phyloP scores from a whole-genome alignment of 352 stramenopile genomes.

The Phytopythium cucurbitacearum region DNA sequence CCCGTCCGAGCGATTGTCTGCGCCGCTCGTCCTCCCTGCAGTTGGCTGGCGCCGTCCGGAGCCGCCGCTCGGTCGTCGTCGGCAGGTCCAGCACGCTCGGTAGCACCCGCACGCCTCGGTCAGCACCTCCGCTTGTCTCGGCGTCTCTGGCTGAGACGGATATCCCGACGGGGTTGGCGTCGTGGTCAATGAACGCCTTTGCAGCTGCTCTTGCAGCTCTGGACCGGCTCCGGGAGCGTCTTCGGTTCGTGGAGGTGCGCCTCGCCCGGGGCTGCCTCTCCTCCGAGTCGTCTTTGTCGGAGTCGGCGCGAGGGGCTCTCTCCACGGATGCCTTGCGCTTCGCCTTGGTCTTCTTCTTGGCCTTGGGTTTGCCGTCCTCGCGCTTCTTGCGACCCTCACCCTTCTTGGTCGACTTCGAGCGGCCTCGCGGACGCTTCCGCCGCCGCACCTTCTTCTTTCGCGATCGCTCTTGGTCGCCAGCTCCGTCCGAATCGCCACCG shows the following conservation, averaged over 20 bases:
- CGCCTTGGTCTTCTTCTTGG: constrained; percentile 16
- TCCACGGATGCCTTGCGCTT: constrained; percentile 10
- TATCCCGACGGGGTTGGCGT: constrained; percentile 4
- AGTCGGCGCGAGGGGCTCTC: too few relatives aligned
- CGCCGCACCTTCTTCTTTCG: constrained; percentile 19
- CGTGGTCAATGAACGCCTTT: constrained; percentile 6
- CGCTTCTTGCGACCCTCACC: not conserved
- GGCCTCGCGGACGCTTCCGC: constrained; percentile 9
- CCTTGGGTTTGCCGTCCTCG: constrained; percentile 18
- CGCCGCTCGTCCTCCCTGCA: constrained; percentile 8
- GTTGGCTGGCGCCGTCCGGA: constrained; percentile 17
- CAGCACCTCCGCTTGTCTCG: constrained; percentile 1
- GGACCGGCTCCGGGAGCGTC: constrained; percentile 1
- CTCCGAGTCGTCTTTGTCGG: not conserved
- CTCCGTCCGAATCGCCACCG: not conserved
- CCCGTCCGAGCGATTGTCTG: constrained; percentile 9
- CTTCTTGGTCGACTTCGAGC: constrained; percentile 14
- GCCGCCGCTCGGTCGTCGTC: constrained; percentile 3
- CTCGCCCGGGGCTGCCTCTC: constrained; percentile 3
- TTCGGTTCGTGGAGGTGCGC: not conserved
- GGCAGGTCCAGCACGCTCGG: constrained; percentile 13
- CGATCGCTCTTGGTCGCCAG: constrained; percentile 15
- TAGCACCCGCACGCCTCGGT: constrained; percentile 8
- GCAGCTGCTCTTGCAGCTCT: not conserved
- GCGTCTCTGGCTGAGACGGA: constrained; percentile 1